phyloP scores from a whole-genome alignment of 2,329 filamentous ascomycete species.

The Cladosporium oxysporum region DNA sequence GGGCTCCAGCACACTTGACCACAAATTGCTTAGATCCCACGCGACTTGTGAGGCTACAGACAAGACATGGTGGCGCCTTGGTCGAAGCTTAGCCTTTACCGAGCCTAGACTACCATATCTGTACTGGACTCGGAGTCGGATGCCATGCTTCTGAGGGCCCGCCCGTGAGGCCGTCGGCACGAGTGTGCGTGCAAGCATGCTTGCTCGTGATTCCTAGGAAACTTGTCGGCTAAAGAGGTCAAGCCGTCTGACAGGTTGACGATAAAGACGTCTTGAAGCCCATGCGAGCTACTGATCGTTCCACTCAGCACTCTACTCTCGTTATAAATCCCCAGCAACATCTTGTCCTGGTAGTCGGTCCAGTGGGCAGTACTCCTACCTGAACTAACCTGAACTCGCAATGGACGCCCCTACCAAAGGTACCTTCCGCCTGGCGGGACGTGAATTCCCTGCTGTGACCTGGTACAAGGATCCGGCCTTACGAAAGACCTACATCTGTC shows the following conservation, averaged over 20 bases:
- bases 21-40: background rate
- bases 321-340: background rate
- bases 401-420: slow-evolving; percentile 39
- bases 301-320: background rate
- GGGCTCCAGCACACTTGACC: slow-evolving; percentile 10
- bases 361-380: background rate
- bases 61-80: slow-evolving; percentile 16
- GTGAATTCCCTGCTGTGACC: slow-evolving; percentile 36
- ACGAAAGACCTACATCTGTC: slow-evolving; percentile 36
- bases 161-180: background rate
- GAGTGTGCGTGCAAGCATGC: background rate
- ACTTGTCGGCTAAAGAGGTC: background rate
- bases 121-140: background rate
- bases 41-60: background rate
- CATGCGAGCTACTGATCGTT: background rate
- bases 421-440: slow-evolving; percentile 35
- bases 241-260: background rate
- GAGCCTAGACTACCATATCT: slow-evolving; percentile 4
- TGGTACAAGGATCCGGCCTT: slow-evolving; percentile 38
- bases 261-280: background rate
- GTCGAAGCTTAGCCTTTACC: slow-evolving; percentile 13
- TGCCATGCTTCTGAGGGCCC: background rate
- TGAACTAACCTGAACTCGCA: background rate
- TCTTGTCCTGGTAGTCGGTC: background rate
- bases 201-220: background rate